A percentile compares a stretch with the other conserved stretches of the same genome.
Evolutionary conservation across 345 rosid species (phyloP).

Genomic region (Dovyalis caffra): DNA sequence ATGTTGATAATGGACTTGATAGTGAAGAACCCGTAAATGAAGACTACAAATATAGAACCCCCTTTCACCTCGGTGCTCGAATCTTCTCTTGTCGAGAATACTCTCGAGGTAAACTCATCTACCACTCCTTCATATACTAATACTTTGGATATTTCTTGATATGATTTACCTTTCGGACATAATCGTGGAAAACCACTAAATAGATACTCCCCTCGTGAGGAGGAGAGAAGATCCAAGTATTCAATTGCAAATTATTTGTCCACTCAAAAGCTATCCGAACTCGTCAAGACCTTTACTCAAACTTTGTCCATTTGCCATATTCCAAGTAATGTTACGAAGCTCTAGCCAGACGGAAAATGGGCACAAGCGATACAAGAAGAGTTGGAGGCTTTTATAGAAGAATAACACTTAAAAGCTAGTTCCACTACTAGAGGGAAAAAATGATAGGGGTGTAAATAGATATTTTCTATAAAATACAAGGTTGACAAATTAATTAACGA

Average conservation of each 20-base stretch:
- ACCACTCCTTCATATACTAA: background rate
- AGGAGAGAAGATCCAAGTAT: background rate
- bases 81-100: background rate
- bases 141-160: background rate
- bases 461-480: background rate
- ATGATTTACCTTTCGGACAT: background rate
- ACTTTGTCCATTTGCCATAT: too few relatives aligned
- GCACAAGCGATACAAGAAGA: background rate
- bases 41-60: background rate
- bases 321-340: background rate
- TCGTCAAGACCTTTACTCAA: background rate
- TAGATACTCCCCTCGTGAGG: background rate
- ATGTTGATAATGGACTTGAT: too few relatives aligned
- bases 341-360: background rate
- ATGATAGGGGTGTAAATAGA: background rate
- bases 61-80: too few relatives aligned
- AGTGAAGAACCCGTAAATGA: too few relatives aligned
- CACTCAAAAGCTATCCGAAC: background rate
- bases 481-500: background rate
- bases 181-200: background rate
- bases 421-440: background rate
- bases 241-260: constrained; percentile 1
- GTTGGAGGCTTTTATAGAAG: background rate
- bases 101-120: background rate
- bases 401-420: background rate